Base-by-base conservation (phyloP, 257 asterid species). In the Ilex aquifolium region DNA sequence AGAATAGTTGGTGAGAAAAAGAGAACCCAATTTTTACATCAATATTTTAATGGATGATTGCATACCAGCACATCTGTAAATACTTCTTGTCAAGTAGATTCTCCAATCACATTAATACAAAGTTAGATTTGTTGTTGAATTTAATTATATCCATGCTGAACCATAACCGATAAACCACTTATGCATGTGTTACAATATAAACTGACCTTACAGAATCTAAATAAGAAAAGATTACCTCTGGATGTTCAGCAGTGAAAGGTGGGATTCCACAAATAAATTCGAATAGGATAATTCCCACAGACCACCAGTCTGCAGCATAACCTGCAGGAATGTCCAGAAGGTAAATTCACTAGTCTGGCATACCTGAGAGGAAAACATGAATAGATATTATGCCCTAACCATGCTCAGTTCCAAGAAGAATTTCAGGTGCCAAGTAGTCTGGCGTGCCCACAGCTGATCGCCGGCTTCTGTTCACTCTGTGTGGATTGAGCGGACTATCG, bases 371-470 rank as follows among this genome's bases (percentile, higher is more conserved):
- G 65, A 64, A 62, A 73, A 72, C 42, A 57, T 65, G 60, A 57
- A 69, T 51, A 63, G 48, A 32, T 27, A 55, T 58, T 59, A 69
- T 58, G 42, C 76, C 54, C 92, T 66, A 63, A 92, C 98, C 97
- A 71, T 92, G 98, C 74, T 83, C 91, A 40, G 88, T 79, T 78
- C 98, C 98, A 68, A 92, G 86, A 79, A 92, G 97, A 78, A 92
- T 92, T 78, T 92, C 98, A 44, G 98, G 98, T 11, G 96, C 96
- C 88, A 91, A 85, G 81, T 91, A 91, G 76, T 91, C 98, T 2
- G 98, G 98, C 67, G 98, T 91, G 52, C 98, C 98, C 75, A 88
- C 93, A 68, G 98, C 98, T 68, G 97, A 88, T 64, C 69, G 77
- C 60, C 80, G 84, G 61, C 69, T 17, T 63, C 62, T 68, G 14